phyloP scores from a whole-genome alignment of 2,329 filamentous ascomycete genomes.

The Pestalotiopsis sp. region DNA sequence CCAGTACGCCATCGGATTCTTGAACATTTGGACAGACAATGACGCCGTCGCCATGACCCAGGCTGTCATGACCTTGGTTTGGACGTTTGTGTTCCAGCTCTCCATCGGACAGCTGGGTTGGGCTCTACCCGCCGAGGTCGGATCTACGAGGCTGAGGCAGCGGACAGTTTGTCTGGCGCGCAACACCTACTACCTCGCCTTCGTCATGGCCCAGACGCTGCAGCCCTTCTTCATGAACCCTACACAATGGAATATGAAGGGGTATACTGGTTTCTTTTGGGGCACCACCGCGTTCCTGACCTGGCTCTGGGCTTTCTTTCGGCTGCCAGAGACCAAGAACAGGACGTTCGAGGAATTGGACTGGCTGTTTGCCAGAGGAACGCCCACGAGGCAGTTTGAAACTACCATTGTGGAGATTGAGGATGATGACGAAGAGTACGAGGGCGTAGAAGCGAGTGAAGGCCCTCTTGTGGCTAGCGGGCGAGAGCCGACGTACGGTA shows the following conservation, averaged over 20 bases:
- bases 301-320: constrained; percentile 54
- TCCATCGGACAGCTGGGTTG: constrained; percentile 13
- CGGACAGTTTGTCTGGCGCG: constrained; percentile 10
- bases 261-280: constrained; percentile 48
- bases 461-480: not conserved
- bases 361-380: constrained; percentile 49
- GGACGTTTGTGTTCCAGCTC: constrained; percentile 14
- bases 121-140: constrained; percentile 10
- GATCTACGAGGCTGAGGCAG: constrained; percentile 9
- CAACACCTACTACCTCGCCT: constrained; percentile 14
- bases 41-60: constrained; percentile 7
- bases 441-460: constrained; percentile 18
- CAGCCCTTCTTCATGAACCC: constrained; percentile 28
- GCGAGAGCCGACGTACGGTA: not conserved
- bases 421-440: constrained; percentile 1
- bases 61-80: constrained; percentile 9
- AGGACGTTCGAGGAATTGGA: constrained; percentile 58
- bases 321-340: constrained; percentile 53
- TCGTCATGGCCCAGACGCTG: constrained; percentile 9
- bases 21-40: constrained; percentile 13
- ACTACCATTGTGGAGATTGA: constrained; percentile 33
- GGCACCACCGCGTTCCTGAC: constrained; percentile 43
- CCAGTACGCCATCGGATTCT: constrained; percentile 15
- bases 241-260: constrained; percentile 42
- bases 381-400: constrained; percentile 42